phyloP scores from a whole-genome alignment of 768 basidiomycete species.

The Lepiota venenata region DNA sequence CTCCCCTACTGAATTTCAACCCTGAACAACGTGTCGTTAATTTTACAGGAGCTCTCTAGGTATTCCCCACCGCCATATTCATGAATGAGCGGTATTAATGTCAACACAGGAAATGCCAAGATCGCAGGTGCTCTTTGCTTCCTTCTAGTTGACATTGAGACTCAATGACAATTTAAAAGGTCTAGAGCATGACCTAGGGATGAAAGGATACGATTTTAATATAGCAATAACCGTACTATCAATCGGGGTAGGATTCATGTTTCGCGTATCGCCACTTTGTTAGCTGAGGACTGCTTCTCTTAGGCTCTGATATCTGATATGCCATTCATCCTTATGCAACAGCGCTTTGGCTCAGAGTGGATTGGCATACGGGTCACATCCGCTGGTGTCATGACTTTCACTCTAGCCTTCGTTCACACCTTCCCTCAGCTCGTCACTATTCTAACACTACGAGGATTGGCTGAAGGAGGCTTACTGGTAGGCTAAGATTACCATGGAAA shows the following conservation, averaged over 20 bases:
- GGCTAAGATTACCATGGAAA: no score
- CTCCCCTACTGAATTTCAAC: neutral
- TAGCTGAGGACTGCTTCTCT: no score
- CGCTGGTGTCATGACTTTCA: conserved; percentile 34
- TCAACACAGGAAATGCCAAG: conserved; percentile 17
- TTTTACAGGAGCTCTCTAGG: conserved; percentile 18
- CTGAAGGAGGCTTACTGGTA: conserved; percentile 41
- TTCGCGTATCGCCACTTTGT: no score
- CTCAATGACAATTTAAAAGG: conserved; percentile 18
- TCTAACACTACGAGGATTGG: conserved; percentile 35
- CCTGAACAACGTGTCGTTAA: neutral
- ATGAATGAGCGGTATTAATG: neutral
- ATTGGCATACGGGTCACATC: conserved; percentile 33
- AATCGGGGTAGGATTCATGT: conserved; percentile 8
- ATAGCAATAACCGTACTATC: conserved; percentile 39
- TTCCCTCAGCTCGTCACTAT: conserved; percentile 32
- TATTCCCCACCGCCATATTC: neutral
- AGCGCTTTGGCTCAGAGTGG: conserved; percentile 36
- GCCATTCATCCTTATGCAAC: conserved; percentile 40
- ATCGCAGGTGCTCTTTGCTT: conserved; percentile 20
- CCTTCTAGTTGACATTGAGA: neutral
- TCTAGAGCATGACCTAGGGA: conserved; percentile 37
- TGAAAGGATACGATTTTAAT: conserved; percentile 39
- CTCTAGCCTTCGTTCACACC: conserved; percentile 35
- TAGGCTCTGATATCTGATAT: conserved; percentile 23